phyloP scores from a whole-genome alignment of 495 filamentous ascomycete species.

The Ramalina intermedia region DNA sequence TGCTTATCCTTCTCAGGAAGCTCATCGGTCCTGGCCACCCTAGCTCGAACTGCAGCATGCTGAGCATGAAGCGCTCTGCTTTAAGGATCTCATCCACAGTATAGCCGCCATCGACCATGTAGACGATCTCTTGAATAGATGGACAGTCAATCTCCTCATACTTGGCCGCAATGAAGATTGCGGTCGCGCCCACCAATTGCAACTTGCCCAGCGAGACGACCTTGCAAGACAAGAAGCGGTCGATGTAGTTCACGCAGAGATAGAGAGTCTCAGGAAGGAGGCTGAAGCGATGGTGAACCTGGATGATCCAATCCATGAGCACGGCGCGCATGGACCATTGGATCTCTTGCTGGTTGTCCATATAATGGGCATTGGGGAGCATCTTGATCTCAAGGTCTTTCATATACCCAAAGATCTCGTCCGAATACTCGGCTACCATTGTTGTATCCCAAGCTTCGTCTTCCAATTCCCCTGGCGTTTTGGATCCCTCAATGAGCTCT shows the following conservation, averaged over 20 bases:
- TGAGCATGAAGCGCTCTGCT: conserved; percentile 95
- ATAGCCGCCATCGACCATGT: conserved; percentile 94
- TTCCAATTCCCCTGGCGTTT: conserved; percentile 50
- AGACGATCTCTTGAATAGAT: conserved; percentile 86
- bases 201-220: conserved; percentile 88
- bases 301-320: conserved; percentile 95
- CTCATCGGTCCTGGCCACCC: conserved; percentile 98
- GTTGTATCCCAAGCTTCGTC: conserved; percentile 90
- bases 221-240: conserved; percentile 90
- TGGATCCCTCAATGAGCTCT: conserved; percentile 45
- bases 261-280: conserved; percentile 91
- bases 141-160: conserved; percentile 98
- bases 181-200: conserved; percentile 90
- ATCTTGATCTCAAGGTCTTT: conserved; percentile 68
- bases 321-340: conserved; percentile 98
- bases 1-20: conserved; percentile 91
- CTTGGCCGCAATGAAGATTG: conserved; percentile 91
- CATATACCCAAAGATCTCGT: conserved; percentile 93
- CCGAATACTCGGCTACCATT: conserved; percentile 93
- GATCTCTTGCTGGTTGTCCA: conserved; percentile 93
- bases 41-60: conserved; percentile 84
- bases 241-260: conserved; percentile 86
- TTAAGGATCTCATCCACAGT: conserved; percentile 84
- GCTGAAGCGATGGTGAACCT: conserved; percentile 83
- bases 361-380: conserved; percentile 80